phyloP scores from a whole-genome alignment of 2,329 filamentous ascomycete genomes.

The Xylaria sp. region DNA sequence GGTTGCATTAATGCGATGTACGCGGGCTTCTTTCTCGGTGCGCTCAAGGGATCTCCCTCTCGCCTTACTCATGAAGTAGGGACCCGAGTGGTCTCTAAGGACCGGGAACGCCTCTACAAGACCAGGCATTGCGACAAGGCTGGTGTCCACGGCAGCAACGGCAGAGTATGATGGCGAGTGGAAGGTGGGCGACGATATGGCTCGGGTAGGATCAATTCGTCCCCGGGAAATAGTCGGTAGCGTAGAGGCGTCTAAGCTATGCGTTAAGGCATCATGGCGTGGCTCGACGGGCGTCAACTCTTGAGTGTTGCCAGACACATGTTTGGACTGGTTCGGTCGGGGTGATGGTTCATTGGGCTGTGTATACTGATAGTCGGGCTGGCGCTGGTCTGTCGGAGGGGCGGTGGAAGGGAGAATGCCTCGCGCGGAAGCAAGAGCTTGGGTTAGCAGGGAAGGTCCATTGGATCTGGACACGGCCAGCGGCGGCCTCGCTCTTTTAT shows the following conservation, averaged over 20 bases:
- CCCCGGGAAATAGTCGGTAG: constrained; percentile 50
- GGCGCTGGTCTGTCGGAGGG: constrained; percentile 43
- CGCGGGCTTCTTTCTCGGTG: constrained; percentile 54
- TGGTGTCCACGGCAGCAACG: constrained; percentile 37
- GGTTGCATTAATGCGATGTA: constrained; percentile 46
- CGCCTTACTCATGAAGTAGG: constrained; percentile 46
- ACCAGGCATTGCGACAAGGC: constrained; percentile 46
- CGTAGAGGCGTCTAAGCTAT: constrained; percentile 52
- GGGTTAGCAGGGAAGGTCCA: constrained; percentile 66
- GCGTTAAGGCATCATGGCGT: constrained; percentile 51
- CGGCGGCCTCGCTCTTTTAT: constrained; percentile 61
- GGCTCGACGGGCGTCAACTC: constrained; percentile 38
- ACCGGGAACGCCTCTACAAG: constrained; percentile 49
- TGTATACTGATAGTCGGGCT: constrained; percentile 39
- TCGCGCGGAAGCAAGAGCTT: constrained; percentile 68
- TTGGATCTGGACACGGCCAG: constrained; percentile 55
- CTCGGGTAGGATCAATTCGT: constrained; percentile 47
- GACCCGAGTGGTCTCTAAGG: constrained; percentile 50
- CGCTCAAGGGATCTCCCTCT: constrained; percentile 56
- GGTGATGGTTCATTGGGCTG: constrained; percentile 37
- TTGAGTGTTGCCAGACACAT: constrained; percentile 37
- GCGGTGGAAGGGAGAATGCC: constrained; percentile 55
- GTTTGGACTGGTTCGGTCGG: constrained; percentile 37
- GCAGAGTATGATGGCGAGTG: constrained; percentile 27
- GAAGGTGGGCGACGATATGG: constrained; percentile 41